Evolutionary conservation across 2,329 filamentous ascomycete species (phyloP).

Genomic region (Sporothrix phasma): DNA sequence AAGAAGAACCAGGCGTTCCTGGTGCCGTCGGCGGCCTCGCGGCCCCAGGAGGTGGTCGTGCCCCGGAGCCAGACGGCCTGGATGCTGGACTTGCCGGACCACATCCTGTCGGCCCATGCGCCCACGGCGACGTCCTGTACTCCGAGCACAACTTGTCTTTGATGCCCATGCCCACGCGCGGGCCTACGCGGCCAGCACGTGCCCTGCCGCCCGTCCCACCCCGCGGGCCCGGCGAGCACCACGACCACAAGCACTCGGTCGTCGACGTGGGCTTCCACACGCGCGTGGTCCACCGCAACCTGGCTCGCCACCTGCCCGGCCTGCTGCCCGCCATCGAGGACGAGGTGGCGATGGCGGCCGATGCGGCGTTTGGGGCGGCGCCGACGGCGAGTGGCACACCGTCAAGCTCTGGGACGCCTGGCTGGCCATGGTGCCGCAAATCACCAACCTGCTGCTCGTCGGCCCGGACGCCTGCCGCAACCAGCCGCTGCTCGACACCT

Average conservation of each 20-base stretch:
- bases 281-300: conserved; percentile 34
- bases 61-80: conserved; percentile 35
- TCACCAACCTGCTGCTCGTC: conserved; percentile 36
- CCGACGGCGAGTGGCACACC: conserved; percentile 25
- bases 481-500: conserved; percentile 35
- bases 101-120: conserved; percentile 32
- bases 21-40: conserved; percentile 32
- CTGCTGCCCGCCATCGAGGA: conserved; percentile 34
- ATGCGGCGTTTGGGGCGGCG: conserved; percentile 24
- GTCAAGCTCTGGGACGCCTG: conserved; percentile 38
- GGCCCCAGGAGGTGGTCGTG: conserved; percentile 35
- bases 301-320: conserved; percentile 31
- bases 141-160: conserved; percentile 35
- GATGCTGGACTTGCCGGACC: conserved; percentile 39
- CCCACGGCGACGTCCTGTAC: conserved; percentile 37
- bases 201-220: not conserved
- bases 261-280: conserved; percentile 30
- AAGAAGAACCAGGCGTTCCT: conserved; percentile 34
- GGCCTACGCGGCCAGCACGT: not conserved
- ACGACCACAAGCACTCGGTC: not conserved
- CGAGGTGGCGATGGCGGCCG: conserved; percentile 30
- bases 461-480: conserved; percentile 33
- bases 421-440: conserved; percentile 32
- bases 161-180: conserved; percentile 21
- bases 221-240: not conserved